phyloP scores from a whole-genome alignment of 352 stramenopile genomes.

The Phytophthora tubulina region DNA sequence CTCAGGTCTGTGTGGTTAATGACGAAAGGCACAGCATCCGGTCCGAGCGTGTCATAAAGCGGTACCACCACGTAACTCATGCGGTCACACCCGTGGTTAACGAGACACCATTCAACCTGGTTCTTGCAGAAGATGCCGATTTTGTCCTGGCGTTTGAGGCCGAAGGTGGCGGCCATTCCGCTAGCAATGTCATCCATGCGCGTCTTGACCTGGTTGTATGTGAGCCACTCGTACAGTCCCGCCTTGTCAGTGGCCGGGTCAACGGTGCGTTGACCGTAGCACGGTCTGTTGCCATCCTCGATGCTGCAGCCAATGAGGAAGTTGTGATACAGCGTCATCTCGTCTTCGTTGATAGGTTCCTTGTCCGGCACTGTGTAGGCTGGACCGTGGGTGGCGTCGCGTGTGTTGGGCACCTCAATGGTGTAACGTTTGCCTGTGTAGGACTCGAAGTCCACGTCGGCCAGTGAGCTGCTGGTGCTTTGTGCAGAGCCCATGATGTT shows the following conservation, averaged over 20 bases:
- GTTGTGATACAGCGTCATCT: conserved; percentile 47
- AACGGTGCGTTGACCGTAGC: conserved; percentile 39
- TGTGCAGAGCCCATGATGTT: conserved; percentile 50
- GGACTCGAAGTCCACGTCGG: conserved; percentile 54
- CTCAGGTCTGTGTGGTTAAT: conserved; percentile 65
- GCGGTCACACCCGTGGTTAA: conserved; percentile 52
- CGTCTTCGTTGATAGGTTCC: conserved; percentile 22
- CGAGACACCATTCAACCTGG: conserved; percentile 57
- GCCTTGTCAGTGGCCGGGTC: conserved; percentile 32
- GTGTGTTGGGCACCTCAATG: conserved; percentile 33
- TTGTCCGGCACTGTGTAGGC: conserved; percentile 30
- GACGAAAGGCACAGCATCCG: conserved; percentile 58
- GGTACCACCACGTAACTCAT: conserved; percentile 60
- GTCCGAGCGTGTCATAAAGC: conserved; percentile 67
- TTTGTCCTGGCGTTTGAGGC: conserved; percentile 45
- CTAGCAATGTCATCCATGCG: conserved; percentile 37
- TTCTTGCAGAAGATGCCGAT: conserved; percentile 63
- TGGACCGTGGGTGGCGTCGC: conserved; percentile 33
- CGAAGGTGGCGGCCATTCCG: conserved; percentile 25
- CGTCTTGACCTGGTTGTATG: conserved; percentile 46
- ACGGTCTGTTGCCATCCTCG: conserved; percentile 30
- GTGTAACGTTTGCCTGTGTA: conserved; percentile 42
- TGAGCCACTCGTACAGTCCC: conserved; percentile 51
- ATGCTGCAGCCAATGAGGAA: conserved; percentile 38
- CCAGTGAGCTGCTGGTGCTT: conserved; percentile 46